Evolutionary conservation across 495 filamentous ascomycete species (phyloP), one percentile per base, ranked within the genome.

Genomic region (Lasiosphaeria ovina): DNA sequence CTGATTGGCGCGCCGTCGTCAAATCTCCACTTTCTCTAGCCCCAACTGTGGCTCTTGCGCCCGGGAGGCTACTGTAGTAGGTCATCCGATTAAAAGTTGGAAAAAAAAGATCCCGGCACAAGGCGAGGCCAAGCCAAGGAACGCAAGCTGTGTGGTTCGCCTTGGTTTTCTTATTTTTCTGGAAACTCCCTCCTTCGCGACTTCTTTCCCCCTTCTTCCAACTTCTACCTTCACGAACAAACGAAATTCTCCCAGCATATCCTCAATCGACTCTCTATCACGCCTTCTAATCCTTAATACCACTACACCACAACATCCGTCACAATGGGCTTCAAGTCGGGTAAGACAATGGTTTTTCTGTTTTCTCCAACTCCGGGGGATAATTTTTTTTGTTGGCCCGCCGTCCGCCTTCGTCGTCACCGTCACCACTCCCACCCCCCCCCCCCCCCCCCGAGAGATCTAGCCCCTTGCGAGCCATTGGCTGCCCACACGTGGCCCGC

Each of bases 301-400:
- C 24, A 24, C 24, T 24, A 24, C 24, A 24, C 24, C 24, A 24
- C 24, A 24, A 24, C 24, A 24, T 24, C 24, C 2, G 62, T 69
- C 77, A 79, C 77, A 63, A 80, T 80, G 77, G 59, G 55, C 67
- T 72, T 73, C 74, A 61, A 68, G 64, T 48, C 66, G 42, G 77
- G 77, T 80, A 77, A 34, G 77, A 78, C 14, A 24, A n/a, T 1
- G 1, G 3, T 1, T n/a, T 44, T 9, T 17, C 33, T 12, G 7
- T 50, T 50, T 50, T 50, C 48, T 50, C 31, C 49, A 42, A 14
- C n/a, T 24, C 14, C 12, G 3, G 24, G 42, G 3, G 12, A 7
- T 9, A 9, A 17, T 49, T 38, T 16, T 31, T 35, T 34, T n/a
- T 32, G 55, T 32, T n/a, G 10, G 9, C 40, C 35, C 16, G 1